Evolutionary conservation across 768 basidiomycete species (phyloP).

Genomic region (Fomitopsis serialis): DNA sequence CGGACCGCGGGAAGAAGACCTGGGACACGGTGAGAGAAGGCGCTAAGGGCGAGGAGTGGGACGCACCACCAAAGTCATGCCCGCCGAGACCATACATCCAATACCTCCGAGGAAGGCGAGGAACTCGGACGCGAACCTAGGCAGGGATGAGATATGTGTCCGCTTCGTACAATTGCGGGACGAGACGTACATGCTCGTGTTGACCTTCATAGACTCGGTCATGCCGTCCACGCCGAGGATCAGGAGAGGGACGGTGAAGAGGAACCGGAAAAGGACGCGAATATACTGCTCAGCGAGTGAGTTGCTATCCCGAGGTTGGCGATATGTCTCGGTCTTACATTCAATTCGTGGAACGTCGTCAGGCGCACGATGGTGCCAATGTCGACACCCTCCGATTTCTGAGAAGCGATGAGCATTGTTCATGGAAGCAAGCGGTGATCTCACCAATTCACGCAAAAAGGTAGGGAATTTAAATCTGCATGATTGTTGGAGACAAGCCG

Average conservation of each 20-base stretch:
- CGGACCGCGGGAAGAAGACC: constrained; percentile 84
- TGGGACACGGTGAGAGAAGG: constrained; percentile 23
- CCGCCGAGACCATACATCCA: constrained; percentile 63
- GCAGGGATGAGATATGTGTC: not conserved
- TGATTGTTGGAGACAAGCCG: not conserved
- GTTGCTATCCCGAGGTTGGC: too few species aligned
- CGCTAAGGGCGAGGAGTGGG: constrained; percentile 10
- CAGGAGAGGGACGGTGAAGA: constrained; percentile 62
- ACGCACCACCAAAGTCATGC: constrained; percentile 65
- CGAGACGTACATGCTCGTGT: constrained; percentile 44
- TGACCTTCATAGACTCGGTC: constrained; percentile 54
- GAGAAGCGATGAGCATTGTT: not conserved
- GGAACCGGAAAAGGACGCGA: constrained; percentile 67
- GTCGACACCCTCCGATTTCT: constrained; percentile 64
- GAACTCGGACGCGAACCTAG: constrained; percentile 42
- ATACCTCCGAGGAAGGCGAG: constrained; percentile 52
- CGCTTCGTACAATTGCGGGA: not conserved
- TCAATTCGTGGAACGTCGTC: constrained; percentile 77
- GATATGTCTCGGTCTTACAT: constrained; percentile 35
- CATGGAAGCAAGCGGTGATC: too few species aligned
- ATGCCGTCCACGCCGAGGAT: constrained; percentile 69
- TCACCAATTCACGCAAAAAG: constrained; percentile 57
- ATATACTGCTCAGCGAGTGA: constrained; percentile 41
- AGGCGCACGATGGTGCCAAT: constrained; percentile 60
- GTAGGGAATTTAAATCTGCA: constrained; percentile 55